Conservation (phyloP, 169 alveolate genomes). For the Perkinsus olseni region DNA sequence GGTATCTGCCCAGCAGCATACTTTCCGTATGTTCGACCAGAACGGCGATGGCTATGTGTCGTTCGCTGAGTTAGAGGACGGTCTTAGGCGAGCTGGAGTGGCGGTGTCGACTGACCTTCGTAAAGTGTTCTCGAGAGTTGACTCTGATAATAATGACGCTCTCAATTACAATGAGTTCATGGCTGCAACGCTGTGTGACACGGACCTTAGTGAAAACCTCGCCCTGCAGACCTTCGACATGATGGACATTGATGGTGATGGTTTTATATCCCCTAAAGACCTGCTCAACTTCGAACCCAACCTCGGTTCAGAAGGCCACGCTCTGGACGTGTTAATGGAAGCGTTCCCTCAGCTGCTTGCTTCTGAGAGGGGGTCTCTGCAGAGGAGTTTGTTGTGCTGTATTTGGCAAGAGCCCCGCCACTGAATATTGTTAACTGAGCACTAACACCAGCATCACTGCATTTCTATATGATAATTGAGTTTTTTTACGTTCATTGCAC, state of each 20-base stretch:
- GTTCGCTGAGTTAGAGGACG: background rate
- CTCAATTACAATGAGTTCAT: slow-evolving; percentile 49
- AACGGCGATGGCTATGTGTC: background rate
- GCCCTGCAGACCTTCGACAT: background rate
- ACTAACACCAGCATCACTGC: background rate
- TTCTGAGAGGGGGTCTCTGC: background rate
- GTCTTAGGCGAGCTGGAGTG: background rate
- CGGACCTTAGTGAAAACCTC: background rate
- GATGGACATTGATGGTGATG: background rate
- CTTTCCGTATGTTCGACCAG: slow-evolving; percentile 8
- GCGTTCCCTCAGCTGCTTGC: background rate
- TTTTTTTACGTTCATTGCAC: too few relatives aligned
- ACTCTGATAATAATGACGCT: slow-evolving; percentile 45
- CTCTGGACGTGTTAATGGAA: background rate
- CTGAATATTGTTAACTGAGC: background rate
- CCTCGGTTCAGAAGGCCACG: background rate
- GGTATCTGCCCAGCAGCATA: background rate
- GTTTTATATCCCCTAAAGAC: background rate
- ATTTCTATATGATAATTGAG: background rate
- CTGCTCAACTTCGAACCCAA: background rate
- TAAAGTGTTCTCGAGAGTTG: slow-evolving; percentile 15
- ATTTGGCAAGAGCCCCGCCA: background rate
- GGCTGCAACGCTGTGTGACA: slow-evolving; percentile 35
- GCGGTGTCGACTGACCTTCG: background rate
- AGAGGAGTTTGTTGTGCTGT: background rate